Evolutionary conservation across 73 alveolate species (phyloP).

Genomic region (Stentor coeruleus): DNA sequence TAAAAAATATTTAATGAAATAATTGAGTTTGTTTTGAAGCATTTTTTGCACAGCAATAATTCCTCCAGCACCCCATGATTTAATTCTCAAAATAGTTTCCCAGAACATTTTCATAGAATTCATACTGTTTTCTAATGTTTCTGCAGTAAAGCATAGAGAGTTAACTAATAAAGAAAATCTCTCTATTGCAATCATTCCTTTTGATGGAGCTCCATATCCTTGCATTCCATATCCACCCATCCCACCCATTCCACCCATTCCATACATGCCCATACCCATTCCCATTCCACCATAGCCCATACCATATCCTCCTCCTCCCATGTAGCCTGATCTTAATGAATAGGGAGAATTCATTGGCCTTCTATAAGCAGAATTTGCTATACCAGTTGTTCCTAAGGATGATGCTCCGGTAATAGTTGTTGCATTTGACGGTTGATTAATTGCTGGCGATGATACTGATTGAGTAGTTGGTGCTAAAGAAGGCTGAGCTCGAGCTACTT

Average conservation of each 20-base stretch:
- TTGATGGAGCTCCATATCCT: neutral
- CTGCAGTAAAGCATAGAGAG: constrained; percentile 23
- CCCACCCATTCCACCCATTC: neutral
- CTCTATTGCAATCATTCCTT: constrained; percentile 21
- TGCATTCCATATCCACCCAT: constrained; percentile 16
- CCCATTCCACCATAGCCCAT: constrained; percentile 26
- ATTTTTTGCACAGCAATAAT: neutral
- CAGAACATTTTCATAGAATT: constrained; percentile 16
- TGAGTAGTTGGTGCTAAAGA: neutral
- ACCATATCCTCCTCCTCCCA: neutral
- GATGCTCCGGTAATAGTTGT: neutral
- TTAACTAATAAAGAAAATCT: constrained; percentile 7
- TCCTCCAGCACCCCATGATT: constrained; percentile 21
- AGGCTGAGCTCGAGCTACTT: neutral
- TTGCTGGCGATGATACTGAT: neutral
- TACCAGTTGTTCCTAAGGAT: neutral
- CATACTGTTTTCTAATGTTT: constrained; percentile 19
- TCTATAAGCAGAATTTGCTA: neutral
- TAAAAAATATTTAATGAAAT: neutral
- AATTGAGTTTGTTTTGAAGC: neutral
- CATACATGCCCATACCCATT: constrained; percentile 8
- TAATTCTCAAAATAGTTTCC: constrained; percentile 10
- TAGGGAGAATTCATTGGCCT: constrained; percentile 14
- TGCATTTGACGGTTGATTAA: neutral
- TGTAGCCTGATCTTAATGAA: neutral